A percentile compares a stretch with the other conserved stretches of the same genome.
These are phyloP conservation scores for Fistulinella staudtii DNA, from an alignment of 1,284 basidiomycete genomes.

Conservation along the genomic window DNA sequence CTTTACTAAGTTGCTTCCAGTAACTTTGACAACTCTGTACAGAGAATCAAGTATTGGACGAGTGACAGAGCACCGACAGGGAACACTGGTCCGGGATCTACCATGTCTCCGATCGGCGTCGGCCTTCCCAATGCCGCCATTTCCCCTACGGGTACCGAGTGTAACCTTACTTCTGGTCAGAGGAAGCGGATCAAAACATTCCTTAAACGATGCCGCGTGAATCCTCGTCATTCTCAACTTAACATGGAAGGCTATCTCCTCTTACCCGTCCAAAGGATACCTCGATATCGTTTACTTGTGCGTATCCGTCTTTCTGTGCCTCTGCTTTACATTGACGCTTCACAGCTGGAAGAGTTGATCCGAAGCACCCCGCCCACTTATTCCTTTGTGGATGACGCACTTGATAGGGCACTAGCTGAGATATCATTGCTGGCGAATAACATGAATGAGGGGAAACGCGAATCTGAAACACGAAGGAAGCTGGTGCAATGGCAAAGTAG, in stretches of 20 bases:
- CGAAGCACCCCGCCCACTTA: conserved; percentile 77
- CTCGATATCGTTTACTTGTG: conserved; percentile 90
- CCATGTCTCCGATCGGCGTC: conserved; percentile 58
- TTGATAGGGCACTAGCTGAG: conserved; percentile 81
- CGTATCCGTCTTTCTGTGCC: conserved; percentile 23
- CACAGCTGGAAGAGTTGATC: conserved; percentile 77
- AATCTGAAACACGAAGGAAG: conserved; percentile 84
- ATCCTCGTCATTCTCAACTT: conserved; percentile 92
- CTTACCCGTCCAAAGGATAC: conserved; percentile 94
- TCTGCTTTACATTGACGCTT: conserved; percentile 8
- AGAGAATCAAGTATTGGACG: conserved; percentile 83
- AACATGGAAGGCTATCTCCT: conserved; percentile 94
- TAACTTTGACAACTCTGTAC: conserved; percentile 89
- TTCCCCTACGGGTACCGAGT: conserved; percentile 44
- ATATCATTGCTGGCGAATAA: conserved; percentile 85
- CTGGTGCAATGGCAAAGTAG: conserved; percentile 91
- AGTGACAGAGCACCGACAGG: conserved; percentile 46
- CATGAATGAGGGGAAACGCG: conserved; percentile 97
- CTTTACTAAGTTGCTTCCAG: conserved; percentile 37
- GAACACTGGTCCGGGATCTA: conserved; percentile 37
- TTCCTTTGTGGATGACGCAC: conserved; percentile 73
- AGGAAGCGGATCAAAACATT: conserved; percentile 84
- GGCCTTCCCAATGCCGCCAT: conserved; percentile 57
- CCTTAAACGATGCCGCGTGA: conserved; percentile 79
- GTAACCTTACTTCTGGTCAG: conserved; percentile 66